phyloP scores from a whole-genome alignment of 768 basidiomycete genomes.

The Serendipita sp. region DNA sequence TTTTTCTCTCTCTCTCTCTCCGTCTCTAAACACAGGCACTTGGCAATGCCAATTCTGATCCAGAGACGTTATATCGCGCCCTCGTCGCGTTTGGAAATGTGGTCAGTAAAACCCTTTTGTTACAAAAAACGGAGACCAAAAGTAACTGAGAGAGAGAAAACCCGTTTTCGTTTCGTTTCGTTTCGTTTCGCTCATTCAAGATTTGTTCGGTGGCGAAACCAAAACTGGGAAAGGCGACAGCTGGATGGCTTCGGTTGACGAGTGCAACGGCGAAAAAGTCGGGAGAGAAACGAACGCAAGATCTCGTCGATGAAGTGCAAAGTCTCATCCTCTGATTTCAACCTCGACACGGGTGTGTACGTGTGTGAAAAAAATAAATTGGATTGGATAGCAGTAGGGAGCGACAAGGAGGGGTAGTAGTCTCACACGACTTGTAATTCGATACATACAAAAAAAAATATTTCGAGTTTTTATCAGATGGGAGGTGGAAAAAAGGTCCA shows the following conservation, averaged over 20 bases:
- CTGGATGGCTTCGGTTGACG: slow-evolving; percentile 1
- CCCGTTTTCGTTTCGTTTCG: no score
- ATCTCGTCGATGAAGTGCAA: neutral
- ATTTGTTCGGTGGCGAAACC: neutral
- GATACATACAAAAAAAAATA: no score
- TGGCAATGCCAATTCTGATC: slow-evolving; percentile 9
- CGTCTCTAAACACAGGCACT: neutral
- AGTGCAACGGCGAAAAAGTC: slow-evolving; percentile 4
- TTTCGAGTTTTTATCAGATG: no score
- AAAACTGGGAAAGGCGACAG: neutral
- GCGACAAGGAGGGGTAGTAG: neutral
- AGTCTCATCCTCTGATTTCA: neutral
- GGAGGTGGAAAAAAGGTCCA: no score
- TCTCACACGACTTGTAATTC: no score
- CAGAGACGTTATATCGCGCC: slow-evolving; percentile 20
- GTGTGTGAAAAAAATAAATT: no score
- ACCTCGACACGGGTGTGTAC: neutral
- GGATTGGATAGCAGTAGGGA: no score
- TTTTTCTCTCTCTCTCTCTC: neutral
- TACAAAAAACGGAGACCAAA: neutral
- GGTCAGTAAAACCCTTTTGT: slow-evolving; percentile 13
- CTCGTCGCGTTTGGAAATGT: slow-evolving; percentile 22
- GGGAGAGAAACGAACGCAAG: slow-evolving; percentile 9
- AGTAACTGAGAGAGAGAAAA: neutral
- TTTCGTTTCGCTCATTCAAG: neutral